Base-by-base conservation (phyloP, 176 grass and related monocot species). In the Miscanthus lutarioriparius region DNA sequence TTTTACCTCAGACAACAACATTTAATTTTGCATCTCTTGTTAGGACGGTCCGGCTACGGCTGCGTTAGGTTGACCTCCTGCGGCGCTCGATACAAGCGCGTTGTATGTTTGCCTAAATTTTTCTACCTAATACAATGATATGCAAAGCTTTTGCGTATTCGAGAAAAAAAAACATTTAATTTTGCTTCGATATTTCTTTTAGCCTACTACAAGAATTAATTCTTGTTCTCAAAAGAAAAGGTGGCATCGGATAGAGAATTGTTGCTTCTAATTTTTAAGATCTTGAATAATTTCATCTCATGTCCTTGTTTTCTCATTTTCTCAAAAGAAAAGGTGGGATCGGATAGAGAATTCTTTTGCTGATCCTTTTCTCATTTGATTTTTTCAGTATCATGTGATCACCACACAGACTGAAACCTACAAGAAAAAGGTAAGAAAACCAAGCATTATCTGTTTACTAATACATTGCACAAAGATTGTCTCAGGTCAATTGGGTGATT, bases 361-460 rank as follows among this genome's bases (percentile, higher is more conserved):
- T 82, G 53, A 82, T 56, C 58, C 0, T 49, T 26, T 48, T 30
- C 77, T 39, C 19, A 54, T 83, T 83, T 69, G 33, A 76, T 70
- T 69, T 84, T 84, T 83, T 82, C 91, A 99, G 93, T 96, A 94
- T 83, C 90, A 95, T 76, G 84, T 94, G 80, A 94, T 99, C 86
- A 76, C 12, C 63, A 96, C 96, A 33, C 89, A 96, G 82, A 99
- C 93, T 30, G 93, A 96, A 14, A 99, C 96, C 67, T 96, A 89
- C 71, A 96, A 94, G 83, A 99, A 99, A 79, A 99, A 99, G 96
- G 96, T 94, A 85, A 88, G 48, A 53, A 75, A 68, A 56, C 11
- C 37, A 67, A 17, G 6, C 25, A 70, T 26, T 4, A 16, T 4
- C 9, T 7, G 4, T 4, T n/a, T 1, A 20, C 22, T 25, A 4